These are phyloP conservation scores for Euphorbia celastroides DNA, from an alignment of 441 rosid genomes.

Conservation along the genomic window DNA sequence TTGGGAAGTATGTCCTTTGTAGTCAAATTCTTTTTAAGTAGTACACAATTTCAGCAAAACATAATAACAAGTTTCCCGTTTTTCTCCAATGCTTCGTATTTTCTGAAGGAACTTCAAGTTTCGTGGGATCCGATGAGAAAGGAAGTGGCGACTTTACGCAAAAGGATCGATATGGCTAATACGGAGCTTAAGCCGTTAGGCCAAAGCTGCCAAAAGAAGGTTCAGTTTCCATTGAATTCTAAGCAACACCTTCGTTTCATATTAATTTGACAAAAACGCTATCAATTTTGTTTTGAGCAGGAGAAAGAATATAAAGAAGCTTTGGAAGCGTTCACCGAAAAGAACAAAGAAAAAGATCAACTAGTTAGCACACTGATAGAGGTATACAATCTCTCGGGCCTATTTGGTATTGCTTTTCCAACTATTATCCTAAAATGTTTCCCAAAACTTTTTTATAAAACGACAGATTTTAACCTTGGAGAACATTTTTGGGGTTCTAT, in stretches of 20 bases:
- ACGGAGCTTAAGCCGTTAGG: constrained; percentile 70
- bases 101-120: constrained; percentile 57
- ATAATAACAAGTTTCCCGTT: no score
- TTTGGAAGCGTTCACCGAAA: constrained; percentile 62
- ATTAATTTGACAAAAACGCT: neutral
- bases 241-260: neutral
- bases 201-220: constrained; percentile 85
- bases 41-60: no score
- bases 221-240: constrained; percentile 5
- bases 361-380: constrained; percentile 56
- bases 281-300: constrained; percentile 29
- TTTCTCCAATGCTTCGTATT: neutral
- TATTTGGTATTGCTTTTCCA: no score
- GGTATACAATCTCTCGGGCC: constrained; percentile 33
- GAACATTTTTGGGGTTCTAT: no score
- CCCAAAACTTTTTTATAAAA: no score
- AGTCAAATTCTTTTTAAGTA: no score
- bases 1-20: constrained; percentile 64
- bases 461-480: no score
- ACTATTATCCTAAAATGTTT: no score
- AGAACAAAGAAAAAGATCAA: constrained; percentile 60
- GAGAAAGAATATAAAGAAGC: constrained; percentile 75
- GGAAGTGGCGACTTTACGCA: constrained; percentile 63
- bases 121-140: constrained; percentile 76
- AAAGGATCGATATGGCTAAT: constrained; percentile 61